Evolutionary conservation across 805 yeast species (phyloP), one percentile per base, ranked within the genome.

Genomic region (Isabelozyma rhagii): DNA sequence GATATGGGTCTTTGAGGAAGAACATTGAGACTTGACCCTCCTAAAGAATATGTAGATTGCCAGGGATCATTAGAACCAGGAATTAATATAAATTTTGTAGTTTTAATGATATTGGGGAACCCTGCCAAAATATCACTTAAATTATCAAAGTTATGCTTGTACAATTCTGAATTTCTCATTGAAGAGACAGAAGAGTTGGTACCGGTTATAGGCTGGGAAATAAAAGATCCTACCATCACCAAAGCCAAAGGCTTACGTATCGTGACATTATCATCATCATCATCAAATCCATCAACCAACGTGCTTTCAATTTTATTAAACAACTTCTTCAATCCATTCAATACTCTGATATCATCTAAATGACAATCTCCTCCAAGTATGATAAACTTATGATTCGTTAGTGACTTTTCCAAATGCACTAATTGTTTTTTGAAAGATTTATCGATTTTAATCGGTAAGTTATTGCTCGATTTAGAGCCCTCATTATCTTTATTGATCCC

Each of bases 31-130:
- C 66, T 63, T 0, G 74, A 63, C 8, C 72, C 58, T 4, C 93
- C 91, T 45, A 85, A 74, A 1, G 87, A 78, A 44, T 78, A 79
- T 48, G 84, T 74, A 0, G 94, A 81, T 36, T 84, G 84, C 97
- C 98, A 94, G 0, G 97, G 97, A 67, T 94, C 99, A 56, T 89
- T 87, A 41, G 82, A 81, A 1, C 99, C 98, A 0, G 98, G 97
- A 1, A 93, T 72, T 51, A 94, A 80, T 1, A 90, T 69, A 28
- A 94, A 66, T 46, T 85, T 83, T 28, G 87, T 76, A 6, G 69
- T 61, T 7, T 69, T 61, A 11, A 83, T 69, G 6, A 90, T 66
- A 4, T 64, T 61, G 0, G 89, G 87, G 56, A 72, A 87, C 44
- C 78, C 74, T 8, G 84, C 78, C 15, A 94, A 60, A 2, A 89